Evolutionary conservation across 257 asterid genomes (phyloP).

Genomic region (Coffea canephora): DNA sequence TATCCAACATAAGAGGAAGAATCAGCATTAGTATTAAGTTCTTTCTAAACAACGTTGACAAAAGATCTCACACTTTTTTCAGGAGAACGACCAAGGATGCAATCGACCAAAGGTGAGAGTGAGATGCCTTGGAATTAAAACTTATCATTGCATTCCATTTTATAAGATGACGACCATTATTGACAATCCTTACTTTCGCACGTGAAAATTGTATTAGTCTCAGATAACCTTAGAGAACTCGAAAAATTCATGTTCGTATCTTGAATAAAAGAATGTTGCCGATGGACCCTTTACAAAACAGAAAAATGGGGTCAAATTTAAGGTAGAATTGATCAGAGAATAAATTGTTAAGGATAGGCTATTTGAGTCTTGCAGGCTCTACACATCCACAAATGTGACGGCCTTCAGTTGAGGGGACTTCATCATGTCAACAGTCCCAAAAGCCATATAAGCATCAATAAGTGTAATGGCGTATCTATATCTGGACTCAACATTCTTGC

Average conservation of each 20-base stretch:
- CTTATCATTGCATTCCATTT: no score
- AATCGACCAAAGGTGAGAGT: constrained; percentile 28
- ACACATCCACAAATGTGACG: constrained; percentile 14
- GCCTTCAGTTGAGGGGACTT: constrained; percentile 16
- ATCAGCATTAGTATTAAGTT: neutral
- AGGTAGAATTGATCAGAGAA: neutral
- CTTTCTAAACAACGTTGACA: neutral
- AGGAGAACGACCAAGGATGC: constrained; percentile 15
- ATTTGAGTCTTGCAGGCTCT: constrained; percentile 9
- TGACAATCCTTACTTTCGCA: no score
- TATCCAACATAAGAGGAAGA: neutral
- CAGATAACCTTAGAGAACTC: no score
- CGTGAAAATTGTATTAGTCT: no score
- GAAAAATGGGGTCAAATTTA: neutral
- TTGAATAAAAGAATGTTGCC: neutral
- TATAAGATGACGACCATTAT: no score
- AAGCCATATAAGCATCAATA: constrained; percentile 13
- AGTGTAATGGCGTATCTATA: constrained; percentile 2
- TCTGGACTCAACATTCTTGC: constrained; percentile 18
- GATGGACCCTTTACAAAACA: neutral
- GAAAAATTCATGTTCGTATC: no score
- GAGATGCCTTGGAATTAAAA: neutral
- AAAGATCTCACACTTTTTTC: constrained; percentile 7
- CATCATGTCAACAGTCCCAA: constrained; percentile 18
- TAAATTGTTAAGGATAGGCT: neutral